Evolutionary conservation across 805 yeast species (phyloP), one percentile per base, ranked within the genome.

Genomic region (Nakazawaea wyomingensis): DNA sequence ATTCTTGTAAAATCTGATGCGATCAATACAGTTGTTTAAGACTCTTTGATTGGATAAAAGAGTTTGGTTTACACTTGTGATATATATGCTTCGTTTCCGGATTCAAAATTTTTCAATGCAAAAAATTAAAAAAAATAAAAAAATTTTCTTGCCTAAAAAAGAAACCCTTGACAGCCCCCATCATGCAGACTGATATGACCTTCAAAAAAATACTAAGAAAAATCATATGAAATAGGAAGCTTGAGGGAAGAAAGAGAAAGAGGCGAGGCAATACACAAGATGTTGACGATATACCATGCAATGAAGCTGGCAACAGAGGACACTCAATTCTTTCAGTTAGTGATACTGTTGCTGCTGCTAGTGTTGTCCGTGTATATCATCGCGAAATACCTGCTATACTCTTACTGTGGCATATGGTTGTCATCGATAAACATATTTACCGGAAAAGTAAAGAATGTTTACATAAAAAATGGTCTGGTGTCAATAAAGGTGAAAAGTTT

Each of bases 381-480:
- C 3, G 4, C 13, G n/a, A 42, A 36, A 26, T 36, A 16, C 13
- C 16, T 36, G 10, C 5, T 42, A 5, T 14, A 14, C 22, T 50
- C 42, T 28, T 24, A 38, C 1, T 49, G 57, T 31, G 65, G 66
- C 0, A 37, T 63, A 4, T 48, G 54, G 8, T 48, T 61, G 11
- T 59, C 61, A 4, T 49, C 48, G 31, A 34, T 62, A 37, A 59
- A 64, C 36, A 56, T 61, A 0, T 54, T 63, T 22, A 43, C 50
- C 10, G 41, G 57, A 43, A 51, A 50, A 30, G 21, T 60, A 5
- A 39, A 45, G 34, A 42, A 48, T 4, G 21, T 59, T 5, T 46
- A 44, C 0, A 30, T 52, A 18, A 37, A 43, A 2, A 44, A 41
- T 3, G 46, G 50, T 8, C 34, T 30, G 3, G 21, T 44, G 11